phyloP scores from a whole-genome alignment of 768 basidiomycete species.

The Tulasnella sp. region DNA sequence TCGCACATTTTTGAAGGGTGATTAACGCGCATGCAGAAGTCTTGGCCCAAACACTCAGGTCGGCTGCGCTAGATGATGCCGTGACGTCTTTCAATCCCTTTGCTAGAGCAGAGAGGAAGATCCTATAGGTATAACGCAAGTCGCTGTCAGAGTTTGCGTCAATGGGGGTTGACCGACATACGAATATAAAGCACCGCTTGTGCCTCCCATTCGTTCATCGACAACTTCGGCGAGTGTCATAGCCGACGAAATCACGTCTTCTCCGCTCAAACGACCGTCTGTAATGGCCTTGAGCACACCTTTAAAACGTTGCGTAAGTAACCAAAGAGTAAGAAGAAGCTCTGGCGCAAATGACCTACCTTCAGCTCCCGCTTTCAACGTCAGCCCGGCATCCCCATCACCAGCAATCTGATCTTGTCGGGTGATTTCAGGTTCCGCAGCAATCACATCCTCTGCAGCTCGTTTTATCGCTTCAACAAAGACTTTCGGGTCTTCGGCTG shows the following conservation, averaged over 20 bases:
- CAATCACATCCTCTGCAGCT: conserved; percentile 63
- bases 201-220: conserved; percentile 86
- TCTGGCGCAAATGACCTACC: conserved; percentile 41
- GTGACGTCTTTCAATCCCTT: conserved; percentile 53
- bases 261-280: conserved; percentile 54
- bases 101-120: conserved; percentile 85
- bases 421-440: conserved; percentile 85
- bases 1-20: conserved; percentile 57
- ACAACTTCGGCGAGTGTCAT: conserved; percentile 67
- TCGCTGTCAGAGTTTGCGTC: not conserved
- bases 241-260: conserved; percentile 60
- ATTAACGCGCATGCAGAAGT: conserved; percentile 58
- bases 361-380: conserved; percentile 68
- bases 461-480: conserved; percentile 55
- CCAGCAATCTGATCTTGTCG: conserved; percentile 87
- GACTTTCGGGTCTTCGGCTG: conserved; percentile 43
- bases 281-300: conserved; percentile 59
- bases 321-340: conserved; percentile 25
- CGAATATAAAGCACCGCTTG: conserved; percentile 89
- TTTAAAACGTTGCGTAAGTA: conserved; percentile 27
- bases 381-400: conserved; percentile 76
- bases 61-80: conserved; percentile 38
- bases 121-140: conserved; percentile 44
- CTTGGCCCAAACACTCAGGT: conserved; percentile 51
- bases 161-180: conserved; percentile 40